These are phyloP conservation scores for Fusarium hostae DNA, from an alignment of 2,329 filamentous ascomycete species.

Conservation along the genomic window DNA sequence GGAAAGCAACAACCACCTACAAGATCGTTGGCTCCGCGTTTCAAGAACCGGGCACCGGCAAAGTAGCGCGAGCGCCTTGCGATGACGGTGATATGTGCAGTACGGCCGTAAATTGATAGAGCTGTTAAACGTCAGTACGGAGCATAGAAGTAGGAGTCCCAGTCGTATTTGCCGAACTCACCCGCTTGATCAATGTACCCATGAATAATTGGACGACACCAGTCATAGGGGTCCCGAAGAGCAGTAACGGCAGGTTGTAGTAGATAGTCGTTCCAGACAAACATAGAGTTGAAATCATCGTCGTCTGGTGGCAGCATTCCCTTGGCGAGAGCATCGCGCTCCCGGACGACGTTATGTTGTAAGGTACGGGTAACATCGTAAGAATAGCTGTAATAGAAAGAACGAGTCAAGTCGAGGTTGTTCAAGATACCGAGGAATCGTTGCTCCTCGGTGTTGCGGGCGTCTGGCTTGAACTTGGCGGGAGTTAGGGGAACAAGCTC, in stretches of 20 bases:
- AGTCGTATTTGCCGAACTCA: slow-evolving; percentile 30
- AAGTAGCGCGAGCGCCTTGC: slow-evolving; percentile 92
- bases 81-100: slow-evolving; percentile 92
- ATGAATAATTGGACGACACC: slow-evolving; percentile 95
- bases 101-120: slow-evolving; percentile 85
- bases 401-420: slow-evolving; percentile 88
- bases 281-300: slow-evolving; percentile 89
- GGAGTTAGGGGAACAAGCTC: slow-evolving; percentile 90
- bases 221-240: slow-evolving; percentile 87
- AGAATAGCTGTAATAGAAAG: slow-evolving; percentile 98
- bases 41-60: slow-evolving; percentile 92
- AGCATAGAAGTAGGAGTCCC: background rate
- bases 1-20: slow-evolving; percentile 46
- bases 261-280: slow-evolving; percentile 96
- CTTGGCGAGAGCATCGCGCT: slow-evolving; percentile 76
- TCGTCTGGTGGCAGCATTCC: slow-evolving; percentile 69
- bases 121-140: slow-evolving; percentile 52
- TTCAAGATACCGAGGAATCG: slow-evolving; percentile 89
- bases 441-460: slow-evolving; percentile 84
- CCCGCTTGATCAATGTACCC: slow-evolving; percentile 93
- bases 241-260: slow-evolving; percentile 77
- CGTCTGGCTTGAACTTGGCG: slow-evolving; percentile 79
- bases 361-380: slow-evolving; percentile 95
- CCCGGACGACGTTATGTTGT: slow-evolving; percentile 89
- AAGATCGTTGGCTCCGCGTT: slow-evolving; percentile 92